Conservation (phyloP, 2,329 filamentous ascomycete species). For the Epicoccum nigrum region DNA sequence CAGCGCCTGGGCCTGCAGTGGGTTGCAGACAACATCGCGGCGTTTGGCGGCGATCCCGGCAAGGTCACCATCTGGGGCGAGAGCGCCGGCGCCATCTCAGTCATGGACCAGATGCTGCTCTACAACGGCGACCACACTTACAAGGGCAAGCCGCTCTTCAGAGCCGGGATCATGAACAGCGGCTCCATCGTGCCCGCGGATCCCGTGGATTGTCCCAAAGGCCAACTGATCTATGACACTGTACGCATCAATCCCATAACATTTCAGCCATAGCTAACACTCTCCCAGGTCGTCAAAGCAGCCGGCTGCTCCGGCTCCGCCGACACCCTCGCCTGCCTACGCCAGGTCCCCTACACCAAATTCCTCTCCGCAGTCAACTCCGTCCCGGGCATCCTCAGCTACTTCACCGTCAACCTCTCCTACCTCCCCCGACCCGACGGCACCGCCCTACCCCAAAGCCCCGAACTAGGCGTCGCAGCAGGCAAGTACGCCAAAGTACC, state of each 20-base stretch:
- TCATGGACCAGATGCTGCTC: constrained; percentile 76
- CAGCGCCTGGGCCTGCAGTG: constrained; percentile 75
- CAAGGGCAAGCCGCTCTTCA: constrained; percentile 76
- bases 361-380: constrained; percentile 70
- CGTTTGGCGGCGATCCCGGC: constrained; percentile 79
- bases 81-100: constrained; percentile 64
- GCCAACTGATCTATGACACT: constrained; percentile 63
- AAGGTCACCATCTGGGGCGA: constrained; percentile 84
- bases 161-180: constrained; percentile 73
- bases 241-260: constrained; percentile 29
- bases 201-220: constrained; percentile 69
- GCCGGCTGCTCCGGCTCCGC: constrained; percentile 53
- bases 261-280: constrained; percentile 59
- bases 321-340: constrained; percentile 57
- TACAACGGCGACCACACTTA: constrained; percentile 76
- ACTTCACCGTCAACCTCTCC: constrained; percentile 71
- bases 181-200: constrained; percentile 48
- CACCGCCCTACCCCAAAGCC: constrained; percentile 64
- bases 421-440: constrained; percentile 79
- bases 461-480: constrained; percentile 61
- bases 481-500: constrained; percentile 66
- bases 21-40: constrained; percentile 76
- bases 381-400: constrained; percentile 71
- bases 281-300: constrained; percentile 53
- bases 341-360: constrained; percentile 52